A percentile compares a stretch with the other conserved stretches of the same genome.
phyloP scores from a whole-genome alignment of 2,329 filamentous ascomycete genomes.

The Fusarium stilboides region DNA sequence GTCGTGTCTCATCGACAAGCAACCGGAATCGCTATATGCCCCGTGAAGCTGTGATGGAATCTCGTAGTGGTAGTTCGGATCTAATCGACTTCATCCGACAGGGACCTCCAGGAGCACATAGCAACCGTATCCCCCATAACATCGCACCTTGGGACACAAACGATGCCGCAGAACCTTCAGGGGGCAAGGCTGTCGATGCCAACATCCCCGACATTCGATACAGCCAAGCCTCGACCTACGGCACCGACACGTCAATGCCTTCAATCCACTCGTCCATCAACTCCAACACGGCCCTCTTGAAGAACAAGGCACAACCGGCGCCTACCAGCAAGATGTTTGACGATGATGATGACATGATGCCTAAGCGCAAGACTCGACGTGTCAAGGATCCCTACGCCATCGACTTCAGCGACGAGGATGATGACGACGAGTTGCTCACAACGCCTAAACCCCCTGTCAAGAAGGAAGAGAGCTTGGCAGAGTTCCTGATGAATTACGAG shows the following conservation, averaged over 20 bases:
- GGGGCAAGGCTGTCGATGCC: constrained; percentile 67
- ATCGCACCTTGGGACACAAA: constrained; percentile 88
- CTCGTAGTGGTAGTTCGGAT: constrained; percentile 81
- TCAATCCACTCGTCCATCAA: constrained; percentile 77
- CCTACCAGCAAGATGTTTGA: constrained; percentile 59
- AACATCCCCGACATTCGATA: constrained; percentile 69
- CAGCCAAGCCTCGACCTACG: constrained; percentile 70
- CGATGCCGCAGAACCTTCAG: constrained; percentile 83
- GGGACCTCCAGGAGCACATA: constrained; percentile 76
- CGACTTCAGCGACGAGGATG: constrained; percentile 79
- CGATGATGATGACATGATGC: constrained; percentile 70
- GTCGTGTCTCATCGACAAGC: constrained; percentile 57
- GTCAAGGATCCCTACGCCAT: constrained; percentile 95
- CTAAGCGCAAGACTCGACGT: constrained; percentile 81
- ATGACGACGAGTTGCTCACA: constrained; percentile 63
- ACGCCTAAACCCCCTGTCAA: constrained; percentile 57
- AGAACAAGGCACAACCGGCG: constrained; percentile 56
- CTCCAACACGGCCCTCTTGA: constrained; percentile 80
- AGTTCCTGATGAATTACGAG: constrained; percentile 79
- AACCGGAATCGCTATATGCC: constrained; percentile 74
- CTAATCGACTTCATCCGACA: constrained; percentile 96
- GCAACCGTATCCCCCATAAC: constrained; percentile 81
- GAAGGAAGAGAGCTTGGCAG: constrained; percentile 78
- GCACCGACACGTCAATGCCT: constrained; percentile 71
- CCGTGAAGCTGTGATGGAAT: constrained; percentile 77